Evolutionary conservation across 2,329 filamentous ascomycete genomes (phyloP).

Genomic region (Davidsoniella australis): DNA sequence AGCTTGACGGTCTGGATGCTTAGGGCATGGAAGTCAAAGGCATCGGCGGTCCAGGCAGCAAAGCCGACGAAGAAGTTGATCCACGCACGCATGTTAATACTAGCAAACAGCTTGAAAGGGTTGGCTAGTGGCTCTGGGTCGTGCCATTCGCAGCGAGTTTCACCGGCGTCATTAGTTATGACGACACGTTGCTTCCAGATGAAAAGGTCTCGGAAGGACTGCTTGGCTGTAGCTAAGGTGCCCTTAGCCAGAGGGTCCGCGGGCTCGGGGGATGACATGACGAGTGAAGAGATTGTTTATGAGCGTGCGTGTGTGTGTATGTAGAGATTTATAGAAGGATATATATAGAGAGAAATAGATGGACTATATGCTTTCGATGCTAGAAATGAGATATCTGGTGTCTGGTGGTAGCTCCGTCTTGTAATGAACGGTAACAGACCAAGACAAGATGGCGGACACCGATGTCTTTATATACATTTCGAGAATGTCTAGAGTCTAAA

Average conservation of each 20-base stretch:
- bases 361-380: no score
- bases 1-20: conserved; percentile 64
- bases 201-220: conserved; percentile 48
- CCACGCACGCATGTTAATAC: conserved; percentile 51
- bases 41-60: conserved; percentile 62
- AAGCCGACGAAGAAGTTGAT: conserved; percentile 61
- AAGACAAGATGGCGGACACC: no score
- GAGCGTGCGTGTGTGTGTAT: not conserved
- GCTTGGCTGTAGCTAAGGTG: conserved; percentile 44
- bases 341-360: no score
- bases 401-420: no score
- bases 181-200: conserved; percentile 59
- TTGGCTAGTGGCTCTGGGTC: conserved; percentile 49
- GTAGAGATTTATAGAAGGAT: no score
- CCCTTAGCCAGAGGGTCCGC: conserved; percentile 54
- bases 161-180: conserved; percentile 45
- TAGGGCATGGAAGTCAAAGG: conserved; percentile 69
- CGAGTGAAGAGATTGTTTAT: conserved; percentile 6
- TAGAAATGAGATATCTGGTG: no score
- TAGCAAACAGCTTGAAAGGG: conserved; percentile 49
- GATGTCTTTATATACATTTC: no score
- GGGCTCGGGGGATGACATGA: conserved; percentile 22
- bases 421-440: no score
- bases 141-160: conserved; percentile 51
- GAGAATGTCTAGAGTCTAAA: no score